A percentile compares a stretch with the other conserved stretches of the same genome.
Evolutionary conservation across 371 early-diverging fungal species (phyloP).

Genomic region (Mucor mucedo): DNA sequence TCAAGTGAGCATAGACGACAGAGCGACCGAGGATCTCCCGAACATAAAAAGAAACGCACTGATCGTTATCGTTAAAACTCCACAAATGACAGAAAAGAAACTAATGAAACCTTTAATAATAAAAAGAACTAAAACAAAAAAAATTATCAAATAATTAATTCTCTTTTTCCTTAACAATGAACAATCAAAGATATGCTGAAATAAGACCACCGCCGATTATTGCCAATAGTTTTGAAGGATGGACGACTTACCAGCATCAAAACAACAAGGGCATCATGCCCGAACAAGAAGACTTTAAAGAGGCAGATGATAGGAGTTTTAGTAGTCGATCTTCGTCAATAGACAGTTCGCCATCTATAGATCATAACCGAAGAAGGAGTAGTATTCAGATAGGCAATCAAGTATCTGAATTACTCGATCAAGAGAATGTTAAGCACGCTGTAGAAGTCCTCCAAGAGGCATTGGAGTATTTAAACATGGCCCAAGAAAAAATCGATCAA

Average conservation of each 20-base stretch:
- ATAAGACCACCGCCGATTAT: slow-evolving; percentile 23
- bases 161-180: background rate
- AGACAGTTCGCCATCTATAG: too few species aligned
- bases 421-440: slow-evolving; percentile 37
- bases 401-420: slow-evolving; percentile 29
- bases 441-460: slow-evolving; percentile 35
- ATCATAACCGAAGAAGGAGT: slow-evolving; percentile 13
- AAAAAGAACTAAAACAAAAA: too few species aligned
- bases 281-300: background rate
- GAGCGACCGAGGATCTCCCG: background rate
- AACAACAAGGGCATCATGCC: background rate
- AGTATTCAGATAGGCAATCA: slow-evolving; percentile 32
- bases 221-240: slow-evolving; percentile 34
- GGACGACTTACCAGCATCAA: slow-evolving; percentile 14
- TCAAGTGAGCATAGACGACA: background rate
- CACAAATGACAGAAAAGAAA: slow-evolving; percentile 8
- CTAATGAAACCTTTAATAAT: too few species aligned
- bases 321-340: background rate
- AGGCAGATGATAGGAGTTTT: background rate
- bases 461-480: slow-evolving; percentile 14
- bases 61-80: background rate
- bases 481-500: slow-evolving; percentile 13
- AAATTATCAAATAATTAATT: too few species aligned
- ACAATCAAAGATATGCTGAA: background rate
- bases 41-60: background rate